Percentiles rank a stretch among this genome's conserved stretches.
These are phyloP conservation scores for Nigrograna mackinnonii DNA, from an alignment of 2,329 filamentous ascomycete species.

Conservation along the genomic window DNA sequence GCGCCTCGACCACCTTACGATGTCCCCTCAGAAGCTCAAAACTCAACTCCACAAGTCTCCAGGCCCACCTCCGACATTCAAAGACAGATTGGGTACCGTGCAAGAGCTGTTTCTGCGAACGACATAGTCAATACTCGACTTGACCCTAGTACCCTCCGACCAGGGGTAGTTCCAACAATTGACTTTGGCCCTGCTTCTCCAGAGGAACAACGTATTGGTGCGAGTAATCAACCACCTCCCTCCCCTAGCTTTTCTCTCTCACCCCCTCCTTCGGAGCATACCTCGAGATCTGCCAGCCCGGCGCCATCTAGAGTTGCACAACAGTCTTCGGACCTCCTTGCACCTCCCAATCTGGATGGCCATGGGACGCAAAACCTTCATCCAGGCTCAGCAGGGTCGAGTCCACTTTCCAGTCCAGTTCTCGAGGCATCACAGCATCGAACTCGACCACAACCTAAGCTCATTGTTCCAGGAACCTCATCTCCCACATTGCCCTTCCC, in stretches of 20 bases:
- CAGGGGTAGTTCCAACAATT: slow-evolving; percentile 33
- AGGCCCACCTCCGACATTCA: slow-evolving; percentile 35
- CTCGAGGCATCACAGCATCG: slow-evolving; percentile 22
- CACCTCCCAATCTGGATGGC: slow-evolving; percentile 42
- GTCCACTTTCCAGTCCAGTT: slow-evolving; percentile 30
- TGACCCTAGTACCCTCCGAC: slow-evolving; percentile 42
- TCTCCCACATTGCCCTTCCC: slow-evolving; percentile 68
- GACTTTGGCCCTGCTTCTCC: slow-evolving; percentile 39
- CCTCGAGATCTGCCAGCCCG: slow-evolving; percentile 29
- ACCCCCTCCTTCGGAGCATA: slow-evolving; percentile 36
- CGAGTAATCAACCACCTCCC: slow-evolving; percentile 22
- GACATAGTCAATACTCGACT: slow-evolving; percentile 54
- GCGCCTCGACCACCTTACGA: slow-evolving; percentile 41
- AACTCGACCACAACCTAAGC: slow-evolving; percentile 41
- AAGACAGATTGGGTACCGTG: slow-evolving; percentile 29
- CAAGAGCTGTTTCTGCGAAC: slow-evolving; percentile 63
- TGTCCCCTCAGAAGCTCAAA: slow-evolving; percentile 19
- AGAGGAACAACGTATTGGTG: slow-evolving; percentile 20
- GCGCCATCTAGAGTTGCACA: slow-evolving; percentile 23
- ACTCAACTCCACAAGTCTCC: slow-evolving; percentile 20
- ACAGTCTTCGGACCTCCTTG: slow-evolving; percentile 32
- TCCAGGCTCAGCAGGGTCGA: slow-evolving; percentile 21
- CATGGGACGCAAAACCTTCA: slow-evolving; percentile 19
- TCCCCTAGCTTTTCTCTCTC: slow-evolving; percentile 45
- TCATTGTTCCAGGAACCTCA: slow-evolving; percentile 45